Evolutionary conservation across 345 rosid genomes (phyloP).

Genomic region (Eucalyptus marginata): DNA sequence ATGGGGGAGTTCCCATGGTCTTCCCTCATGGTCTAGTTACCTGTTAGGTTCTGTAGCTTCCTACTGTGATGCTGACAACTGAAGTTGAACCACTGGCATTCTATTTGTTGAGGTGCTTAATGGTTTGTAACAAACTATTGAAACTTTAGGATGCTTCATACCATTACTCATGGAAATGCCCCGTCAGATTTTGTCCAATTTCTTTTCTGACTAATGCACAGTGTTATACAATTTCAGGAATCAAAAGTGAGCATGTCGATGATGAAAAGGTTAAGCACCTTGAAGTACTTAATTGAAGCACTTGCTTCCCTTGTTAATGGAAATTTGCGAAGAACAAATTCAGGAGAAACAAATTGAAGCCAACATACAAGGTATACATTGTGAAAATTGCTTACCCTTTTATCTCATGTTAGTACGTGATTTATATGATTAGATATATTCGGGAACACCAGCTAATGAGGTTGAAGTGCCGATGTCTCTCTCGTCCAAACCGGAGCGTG

Average conservation of each 20-base stretch:
- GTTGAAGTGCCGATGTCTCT: constrained; percentile 19
- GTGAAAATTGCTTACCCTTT: background rate
- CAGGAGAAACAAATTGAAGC: constrained; percentile 56
- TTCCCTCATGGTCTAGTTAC: background rate
- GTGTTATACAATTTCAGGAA: constrained; percentile 23
- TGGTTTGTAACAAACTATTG: background rate
- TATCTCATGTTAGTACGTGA: background rate
- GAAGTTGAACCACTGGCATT: background rate
- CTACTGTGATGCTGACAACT: background rate
- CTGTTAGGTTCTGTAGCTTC: background rate
- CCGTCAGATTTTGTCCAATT: background rate
- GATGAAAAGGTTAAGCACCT: constrained; percentile 42
- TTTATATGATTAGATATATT: background rate
- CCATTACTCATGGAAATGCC: background rate
- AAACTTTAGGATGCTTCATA: background rate
- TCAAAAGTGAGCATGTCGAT: constrained; percentile 31
- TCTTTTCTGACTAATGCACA: background rate
- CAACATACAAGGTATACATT: constrained; percentile 28
- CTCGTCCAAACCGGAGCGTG: constrained; percentile 49
- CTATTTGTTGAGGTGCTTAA: background rate
- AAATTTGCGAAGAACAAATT: constrained; percentile 32
- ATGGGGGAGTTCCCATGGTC: background rate
- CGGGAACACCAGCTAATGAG: constrained; percentile 9
- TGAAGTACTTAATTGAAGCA: constrained; percentile 31
- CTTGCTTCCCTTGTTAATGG: constrained; percentile 52